Base-by-base conservation (phyloP, 495 filamentous ascomycete species). In the Podospora anserina region DNA sequence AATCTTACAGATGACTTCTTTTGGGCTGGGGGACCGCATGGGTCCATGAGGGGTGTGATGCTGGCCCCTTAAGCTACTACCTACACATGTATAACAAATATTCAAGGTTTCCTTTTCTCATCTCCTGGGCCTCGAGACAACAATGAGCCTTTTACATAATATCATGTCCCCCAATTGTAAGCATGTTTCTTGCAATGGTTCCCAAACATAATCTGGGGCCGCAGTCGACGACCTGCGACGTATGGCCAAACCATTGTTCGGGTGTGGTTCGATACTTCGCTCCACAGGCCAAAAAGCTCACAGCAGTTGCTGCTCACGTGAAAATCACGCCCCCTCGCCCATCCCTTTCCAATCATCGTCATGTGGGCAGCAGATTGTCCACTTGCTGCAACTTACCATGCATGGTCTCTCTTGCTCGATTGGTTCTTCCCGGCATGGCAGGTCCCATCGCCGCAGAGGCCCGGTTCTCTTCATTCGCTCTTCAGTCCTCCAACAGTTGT, bases 341-440 rank as follows among this genome's bases (percentile, higher is more conserved):
- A 15, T 56, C 5, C 3, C 26, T 54, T 16, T 56, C 19, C 23
- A 23, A 67, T 67, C 55, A 19, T 28, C 49, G 7, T 23, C 23
- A 23, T 23, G 23, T 23, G 23, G 23, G 23, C 23, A 23, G 23
- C 23, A 23, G 23, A 23, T 23, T 23, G 16, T 56, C 32, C 60
- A 54, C 65, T 19, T 26, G 64, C 63, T 71, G 68, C 71, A 76
- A 67, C 73, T 69, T 70, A 49, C 5, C 39, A 49, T 49, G 72
- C 62, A 75, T 77, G 73, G 71, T 75, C 65, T 59, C 66, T 70
- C 66, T 70, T 62, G 63, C 65, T 44, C 66, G 49, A 68, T 68
- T 69, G 68, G 68, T 56, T 60, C 63, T 19, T 65, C 49, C 55
- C 1, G 26, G 20, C 16, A 32, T 66, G 62, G 54, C n/a, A 66